phyloP scores from a whole-genome alignment of 495 filamentous ascomycete genomes.

The Bacidia gigantensis region DNA sequence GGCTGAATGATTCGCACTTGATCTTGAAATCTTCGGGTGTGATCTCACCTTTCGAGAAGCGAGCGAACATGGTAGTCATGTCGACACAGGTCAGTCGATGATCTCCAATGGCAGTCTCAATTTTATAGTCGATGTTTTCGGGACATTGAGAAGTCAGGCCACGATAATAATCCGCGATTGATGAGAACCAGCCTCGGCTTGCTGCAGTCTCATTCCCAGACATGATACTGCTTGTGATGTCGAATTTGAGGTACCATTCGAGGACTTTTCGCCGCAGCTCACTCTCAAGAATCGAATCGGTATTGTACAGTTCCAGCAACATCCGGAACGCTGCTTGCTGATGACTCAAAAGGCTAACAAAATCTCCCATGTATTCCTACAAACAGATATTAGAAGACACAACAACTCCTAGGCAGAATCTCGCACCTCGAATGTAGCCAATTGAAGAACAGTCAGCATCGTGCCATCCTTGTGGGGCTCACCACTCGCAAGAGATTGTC shows the following conservation, averaged over 20 bases:
- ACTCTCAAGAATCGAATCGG: constrained; percentile 58
- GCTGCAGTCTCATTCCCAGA: constrained; percentile 63
- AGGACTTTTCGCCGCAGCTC: constrained; percentile 57
- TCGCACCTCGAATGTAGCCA: constrained; percentile 83
- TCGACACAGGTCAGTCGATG: constrained; percentile 67
- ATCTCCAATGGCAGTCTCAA: constrained; percentile 48
- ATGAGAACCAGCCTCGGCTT: constrained; percentile 66
- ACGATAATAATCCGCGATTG: constrained; percentile 46
- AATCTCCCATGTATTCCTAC: constrained; percentile 90
- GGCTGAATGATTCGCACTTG: constrained; percentile 44
- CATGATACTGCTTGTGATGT: constrained; percentile 71
- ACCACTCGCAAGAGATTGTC: constrained; percentile 53
- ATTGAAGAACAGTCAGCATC: constrained; percentile 76
- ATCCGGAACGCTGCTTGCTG: constrained; percentile 80
- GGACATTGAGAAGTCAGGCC: constrained; percentile 46
- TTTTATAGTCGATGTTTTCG: constrained; percentile 46
- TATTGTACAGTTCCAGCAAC: constrained; percentile 62
- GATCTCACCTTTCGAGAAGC: constrained; percentile 45
- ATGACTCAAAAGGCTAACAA: constrained; percentile 81
- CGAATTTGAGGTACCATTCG: constrained; percentile 80
- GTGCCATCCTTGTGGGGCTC: constrained; percentile 61
- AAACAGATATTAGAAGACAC: not conserved
- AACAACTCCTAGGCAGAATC: not conserved
- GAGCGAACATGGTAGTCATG: constrained; percentile 66
- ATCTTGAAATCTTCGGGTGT: constrained; percentile 47